phyloP scores from a whole-genome alignment of 2,329 filamentous ascomycete species.

The Verticillium nubilum region DNA sequence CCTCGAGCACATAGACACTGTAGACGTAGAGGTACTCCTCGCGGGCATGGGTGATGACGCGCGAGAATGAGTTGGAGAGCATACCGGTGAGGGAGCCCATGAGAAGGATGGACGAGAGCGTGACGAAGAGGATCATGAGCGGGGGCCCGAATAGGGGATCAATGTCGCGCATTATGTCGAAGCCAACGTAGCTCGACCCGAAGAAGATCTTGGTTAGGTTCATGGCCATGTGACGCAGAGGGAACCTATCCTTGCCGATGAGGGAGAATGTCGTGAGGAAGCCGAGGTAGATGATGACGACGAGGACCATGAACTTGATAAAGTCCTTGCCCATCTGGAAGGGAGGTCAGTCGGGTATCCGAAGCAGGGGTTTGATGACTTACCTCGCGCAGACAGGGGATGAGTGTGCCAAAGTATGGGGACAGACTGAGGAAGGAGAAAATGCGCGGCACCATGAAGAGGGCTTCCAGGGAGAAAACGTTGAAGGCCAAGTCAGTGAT shows the following conservation, averaged over 20 bases:
- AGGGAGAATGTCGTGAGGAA: conserved; percentile 85
- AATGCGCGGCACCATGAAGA: conserved; percentile 85
- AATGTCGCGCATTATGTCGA: conserved; percentile 59
- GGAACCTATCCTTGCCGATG: conserved; percentile 65
- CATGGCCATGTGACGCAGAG: conserved; percentile 64
- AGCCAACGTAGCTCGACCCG: conserved; percentile 69
- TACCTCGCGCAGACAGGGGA: conserved; percentile 77
- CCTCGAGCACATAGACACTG: conserved; percentile 59
- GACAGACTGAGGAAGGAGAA: conserved; percentile 83
- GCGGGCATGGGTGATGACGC: conserved; percentile 56
- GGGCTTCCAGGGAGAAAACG: conserved; percentile 79
- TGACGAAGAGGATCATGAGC: conserved; percentile 68
- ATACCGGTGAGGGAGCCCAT: conserved; percentile 76
- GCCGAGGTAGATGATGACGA: conserved; percentile 77
- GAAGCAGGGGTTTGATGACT: background rate
- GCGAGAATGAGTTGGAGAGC: conserved; percentile 68
- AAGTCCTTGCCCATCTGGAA: conserved; percentile 80
- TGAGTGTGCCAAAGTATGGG: conserved; percentile 84
- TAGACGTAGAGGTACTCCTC: conserved; percentile 80
- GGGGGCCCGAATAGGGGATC: conserved; percentile 54
- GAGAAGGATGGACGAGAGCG: conserved; percentile 70
- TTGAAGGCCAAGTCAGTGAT: conserved; percentile 82
- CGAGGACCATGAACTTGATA: conserved; percentile 74
- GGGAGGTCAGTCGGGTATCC: background rate
- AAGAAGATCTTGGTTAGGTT: conserved; percentile 78